Conservation (phyloP, 768 basidiomycete genomes). For the Amanita pseudoporphyria region DNA sequence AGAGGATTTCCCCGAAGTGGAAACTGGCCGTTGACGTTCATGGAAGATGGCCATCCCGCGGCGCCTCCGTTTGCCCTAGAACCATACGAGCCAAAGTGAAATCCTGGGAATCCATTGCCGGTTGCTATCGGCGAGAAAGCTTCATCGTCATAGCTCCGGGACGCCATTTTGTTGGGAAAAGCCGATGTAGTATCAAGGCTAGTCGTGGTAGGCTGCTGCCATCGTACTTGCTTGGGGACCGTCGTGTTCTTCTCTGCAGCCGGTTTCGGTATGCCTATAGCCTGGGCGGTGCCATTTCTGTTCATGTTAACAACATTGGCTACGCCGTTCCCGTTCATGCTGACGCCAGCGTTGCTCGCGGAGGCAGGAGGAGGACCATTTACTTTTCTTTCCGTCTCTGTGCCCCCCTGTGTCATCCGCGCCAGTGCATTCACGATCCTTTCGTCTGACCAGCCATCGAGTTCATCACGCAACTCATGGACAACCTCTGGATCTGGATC, state of each 20-base stretch:
- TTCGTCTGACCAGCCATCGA: constrained; percentile 1
- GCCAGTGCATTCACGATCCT: not conserved
- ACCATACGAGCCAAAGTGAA: not conserved
- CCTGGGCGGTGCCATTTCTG: not conserved
- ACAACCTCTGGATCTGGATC: not conserved
- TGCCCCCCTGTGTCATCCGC: constrained; percentile 1
- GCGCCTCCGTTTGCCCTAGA: not conserved
- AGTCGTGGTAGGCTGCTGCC: not conserved
- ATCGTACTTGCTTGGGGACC: constrained; percentile 1
- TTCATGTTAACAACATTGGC: not conserved
- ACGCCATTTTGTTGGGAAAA: not conserved
- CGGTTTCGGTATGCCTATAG: not conserved
- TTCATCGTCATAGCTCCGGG: constrained; percentile 4
- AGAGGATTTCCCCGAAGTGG: not conserved
- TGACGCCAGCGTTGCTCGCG: not conserved
- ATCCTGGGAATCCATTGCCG: not conserved
- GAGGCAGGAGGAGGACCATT: not conserved
- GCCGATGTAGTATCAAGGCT: not conserved
- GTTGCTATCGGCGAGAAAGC: not conserved
- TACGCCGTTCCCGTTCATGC: not conserved
- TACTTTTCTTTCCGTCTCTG: constrained; percentile 3
- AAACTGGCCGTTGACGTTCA: constrained; percentile 1
- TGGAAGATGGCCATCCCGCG: not conserved
- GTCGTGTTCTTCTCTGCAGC: not conserved
- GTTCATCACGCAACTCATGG: constrained; percentile 2